Base-by-base conservation (phyloP, 768 basidiomycete species). In the Mycena indigotica region DNA sequence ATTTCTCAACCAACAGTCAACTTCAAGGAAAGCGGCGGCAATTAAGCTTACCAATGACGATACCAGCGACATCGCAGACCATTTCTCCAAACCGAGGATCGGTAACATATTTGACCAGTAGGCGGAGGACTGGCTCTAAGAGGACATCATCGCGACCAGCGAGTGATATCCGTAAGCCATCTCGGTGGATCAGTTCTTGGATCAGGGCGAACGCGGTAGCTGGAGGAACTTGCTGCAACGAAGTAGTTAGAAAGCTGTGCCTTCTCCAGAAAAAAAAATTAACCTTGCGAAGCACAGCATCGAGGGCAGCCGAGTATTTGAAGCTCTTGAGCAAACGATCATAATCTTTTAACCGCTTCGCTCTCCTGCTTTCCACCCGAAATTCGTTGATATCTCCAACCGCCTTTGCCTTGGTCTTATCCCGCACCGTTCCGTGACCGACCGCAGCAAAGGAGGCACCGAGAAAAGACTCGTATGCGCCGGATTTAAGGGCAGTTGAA, bases 21-120 rank as follows among this genome's bases (percentile, higher is more conserved):
- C n/a, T n/a, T n/a, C n/a, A n/a, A n/a, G 49, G 28, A 30, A 8
- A 53, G 50, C 35, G 25, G 16, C 35, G 19, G 46, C 29, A 28
- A 61, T 49, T 44, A 17, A 44, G 68, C 89, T 57, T 54, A 96
- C 95, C 95, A 53, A 98, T 85, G 38, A 98, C 83, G 5, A 98
- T 75, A 17, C 79, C 78, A 17, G 90, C 82, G 32, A 97, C 80
- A 62, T 95, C 89, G 61, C 89, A 87, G 13, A 88, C 94, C 71
- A 93, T 80, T 58, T 89, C 86, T n/a, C 94, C 94, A 67, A 97
- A 98, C 25, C 95, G 86, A 29, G 94, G 92, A 75, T 97, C 93
- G 4, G 87, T 77, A 54, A 96, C 81, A 70, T 98, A 82, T 68
- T 91, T 92, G 53, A 93, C 74, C 23, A 98, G 80, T 32, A 98